A percentile compares a stretch with the other conserved stretches of the same genome.
Evolutionary conservation across 2,329 filamentous ascomycete genomes (phyloP).

Genomic region (Xylaria sp.): DNA sequence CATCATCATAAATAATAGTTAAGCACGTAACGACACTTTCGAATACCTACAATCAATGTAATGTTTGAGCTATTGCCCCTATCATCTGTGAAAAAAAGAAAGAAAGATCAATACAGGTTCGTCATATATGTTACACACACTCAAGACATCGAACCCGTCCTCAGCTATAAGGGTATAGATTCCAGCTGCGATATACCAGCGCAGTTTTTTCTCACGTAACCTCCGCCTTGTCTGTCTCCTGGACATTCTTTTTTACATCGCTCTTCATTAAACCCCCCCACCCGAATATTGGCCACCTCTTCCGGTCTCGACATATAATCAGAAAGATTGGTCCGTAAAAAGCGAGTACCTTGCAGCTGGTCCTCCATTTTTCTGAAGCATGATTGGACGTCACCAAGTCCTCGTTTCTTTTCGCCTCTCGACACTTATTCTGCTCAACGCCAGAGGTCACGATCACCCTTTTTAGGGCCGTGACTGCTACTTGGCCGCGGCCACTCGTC

Average conservation of each 20-base stretch:
- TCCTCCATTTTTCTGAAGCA: neutral
- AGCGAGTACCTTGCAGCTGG: neutral
- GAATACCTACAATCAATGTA: neutral
- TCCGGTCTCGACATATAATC: neutral
- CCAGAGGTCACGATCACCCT: slow-evolving; percentile 57
- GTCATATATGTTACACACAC: slow-evolving; percentile 27
- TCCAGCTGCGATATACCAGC: slow-evolving; percentile 27
- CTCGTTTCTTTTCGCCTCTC: neutral
- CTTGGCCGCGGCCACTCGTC: slow-evolving; percentile 57
- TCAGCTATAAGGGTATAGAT: slow-evolving; percentile 31
- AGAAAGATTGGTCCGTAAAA: neutral
- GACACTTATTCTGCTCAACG: slow-evolving; percentile 46
- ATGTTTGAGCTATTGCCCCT: slow-evolving; percentile 1
- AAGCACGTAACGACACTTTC: neutral
- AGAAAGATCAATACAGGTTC: slow-evolving; percentile 12
- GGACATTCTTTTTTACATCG: slow-evolving; percentile 12
- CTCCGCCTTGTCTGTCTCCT: slow-evolving; percentile 11
- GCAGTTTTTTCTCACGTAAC: slow-evolving; percentile 8
- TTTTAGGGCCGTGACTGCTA: slow-evolving; percentile 56
- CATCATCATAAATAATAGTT: neutral
- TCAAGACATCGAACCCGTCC: slow-evolving; percentile 8
- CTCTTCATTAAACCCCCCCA: slow-evolving; percentile 1
- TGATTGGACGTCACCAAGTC: neutral
- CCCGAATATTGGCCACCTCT: neutral
- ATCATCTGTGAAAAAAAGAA: neutral